Evolutionary conservation across 2,329 filamentous ascomycete species (phyloP).

Genomic region (Microdochium trichocladiopsis): DNA sequence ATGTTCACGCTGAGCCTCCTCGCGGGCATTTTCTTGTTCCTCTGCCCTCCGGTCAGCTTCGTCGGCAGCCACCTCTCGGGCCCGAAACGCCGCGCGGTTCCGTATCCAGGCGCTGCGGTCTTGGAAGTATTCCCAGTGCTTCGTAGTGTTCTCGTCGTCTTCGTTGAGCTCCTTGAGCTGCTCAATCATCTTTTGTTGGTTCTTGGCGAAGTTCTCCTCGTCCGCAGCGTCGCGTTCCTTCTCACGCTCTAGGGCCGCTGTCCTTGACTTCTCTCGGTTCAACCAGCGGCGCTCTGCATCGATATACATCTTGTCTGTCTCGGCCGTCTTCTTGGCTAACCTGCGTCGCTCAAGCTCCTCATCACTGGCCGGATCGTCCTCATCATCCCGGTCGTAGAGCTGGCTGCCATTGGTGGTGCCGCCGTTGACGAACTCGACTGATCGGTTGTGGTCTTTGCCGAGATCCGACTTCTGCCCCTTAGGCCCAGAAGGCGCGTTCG

Average conservation of each 20-base stretch:
- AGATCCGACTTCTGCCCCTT: constrained; percentile 46
- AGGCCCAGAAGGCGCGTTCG: constrained; percentile 65
- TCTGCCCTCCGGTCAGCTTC: constrained; percentile 78
- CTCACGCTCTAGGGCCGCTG: constrained; percentile 80
- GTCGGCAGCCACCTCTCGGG: constrained; percentile 69
- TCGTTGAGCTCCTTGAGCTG: constrained; percentile 82
- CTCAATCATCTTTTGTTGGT: constrained; percentile 61
- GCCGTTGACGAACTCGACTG: constrained; percentile 75
- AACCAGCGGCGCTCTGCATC: constrained; percentile 88
- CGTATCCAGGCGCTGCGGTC: constrained; percentile 81
- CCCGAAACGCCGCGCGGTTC: constrained; percentile 67
- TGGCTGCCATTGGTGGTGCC: constrained; percentile 54
- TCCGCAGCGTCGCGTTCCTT: constrained; percentile 74
- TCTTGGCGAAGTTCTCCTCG: constrained; percentile 54
- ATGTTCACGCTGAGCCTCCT: constrained; percentile 66
- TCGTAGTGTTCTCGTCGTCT: constrained; percentile 68
- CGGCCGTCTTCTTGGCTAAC: constrained; percentile 62
- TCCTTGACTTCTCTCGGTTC: constrained; percentile 77
- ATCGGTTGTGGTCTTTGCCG: constrained; percentile 43
- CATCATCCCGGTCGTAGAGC: constrained; percentile 63
- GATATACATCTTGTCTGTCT: constrained; percentile 72
- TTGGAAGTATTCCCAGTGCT: constrained; percentile 75
- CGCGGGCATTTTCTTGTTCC: constrained; percentile 63
- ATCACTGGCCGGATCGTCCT: constrained; percentile 83
- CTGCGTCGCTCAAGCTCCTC: constrained; percentile 73